These are phyloP conservation scores for Boletus patriciae DNA, from an alignment of 768 basidiomycete genomes.

Conservation along the genomic window DNA sequence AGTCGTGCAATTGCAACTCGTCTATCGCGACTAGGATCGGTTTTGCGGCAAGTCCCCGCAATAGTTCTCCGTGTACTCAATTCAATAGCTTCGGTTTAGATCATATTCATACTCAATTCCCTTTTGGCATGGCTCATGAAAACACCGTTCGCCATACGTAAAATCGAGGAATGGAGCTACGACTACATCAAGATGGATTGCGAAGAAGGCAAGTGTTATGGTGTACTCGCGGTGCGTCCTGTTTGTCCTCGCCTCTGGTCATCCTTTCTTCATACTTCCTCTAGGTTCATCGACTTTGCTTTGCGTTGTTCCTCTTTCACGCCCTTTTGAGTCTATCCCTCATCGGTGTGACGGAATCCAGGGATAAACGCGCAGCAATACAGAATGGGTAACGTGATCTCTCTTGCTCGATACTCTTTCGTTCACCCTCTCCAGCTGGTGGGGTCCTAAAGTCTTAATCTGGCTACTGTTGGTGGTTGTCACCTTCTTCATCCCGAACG, in stretches of 20 bases:
- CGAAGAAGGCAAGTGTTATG: conserved; percentile 89
- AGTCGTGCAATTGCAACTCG: conserved; percentile 98
- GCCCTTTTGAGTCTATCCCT: conserved; percentile 74
- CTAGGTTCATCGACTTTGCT: conserved; percentile 94
- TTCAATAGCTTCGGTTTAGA: conserved; percentile 42
- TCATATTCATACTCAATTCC: conserved; percentile 94
- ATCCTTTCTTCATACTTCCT: background rate
- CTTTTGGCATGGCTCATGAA: conserved; percentile 98
- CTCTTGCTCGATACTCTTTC: conserved; percentile 2
- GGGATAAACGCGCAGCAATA: conserved; percentile 88
- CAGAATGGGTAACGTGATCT: conserved; percentile 81
- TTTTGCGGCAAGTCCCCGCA: conserved; percentile 66
- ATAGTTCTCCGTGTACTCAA: background rate
- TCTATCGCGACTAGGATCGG: conserved; percentile 97
- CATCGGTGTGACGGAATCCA: conserved; percentile 86
- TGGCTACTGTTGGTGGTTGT: conserved; percentile 82
- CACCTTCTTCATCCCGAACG: conserved; percentile 95
- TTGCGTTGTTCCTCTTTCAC: conserved; percentile 90
- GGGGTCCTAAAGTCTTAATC: conserved; percentile 93
- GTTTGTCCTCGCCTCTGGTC: background rate
- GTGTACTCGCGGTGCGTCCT: conserved; percentile 81
- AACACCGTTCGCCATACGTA: conserved; percentile 80
- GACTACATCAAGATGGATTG: conserved; percentile 99
- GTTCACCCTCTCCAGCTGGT: conserved; percentile 66
- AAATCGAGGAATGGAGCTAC: conserved; percentile 89